Conservation (phyloP, 2,329 filamentous ascomycete species). For the Fusarium piperis region DNA sequence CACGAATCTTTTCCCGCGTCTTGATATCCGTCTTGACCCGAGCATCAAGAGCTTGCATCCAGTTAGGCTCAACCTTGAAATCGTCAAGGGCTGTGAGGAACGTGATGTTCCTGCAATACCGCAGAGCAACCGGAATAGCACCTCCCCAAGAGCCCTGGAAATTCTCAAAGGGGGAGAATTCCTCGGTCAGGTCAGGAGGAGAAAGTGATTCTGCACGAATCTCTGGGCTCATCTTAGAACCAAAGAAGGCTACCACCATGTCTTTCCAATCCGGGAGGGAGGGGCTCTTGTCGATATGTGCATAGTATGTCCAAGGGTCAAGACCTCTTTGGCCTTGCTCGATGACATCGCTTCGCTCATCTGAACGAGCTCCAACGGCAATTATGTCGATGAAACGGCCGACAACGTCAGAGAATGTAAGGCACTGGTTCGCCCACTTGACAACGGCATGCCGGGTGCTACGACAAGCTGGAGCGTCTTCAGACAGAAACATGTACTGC, state of each 20-base stretch:
- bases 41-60: constrained; percentile 82
- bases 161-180: constrained; percentile 52
- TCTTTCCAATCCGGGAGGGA: constrained; percentile 62
- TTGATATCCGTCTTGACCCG: constrained; percentile 75
- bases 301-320: constrained; percentile 69
- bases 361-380: constrained; percentile 72
- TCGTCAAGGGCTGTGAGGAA: constrained; percentile 60
- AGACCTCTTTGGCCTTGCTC: constrained; percentile 92
- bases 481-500: constrained; percentile 69
- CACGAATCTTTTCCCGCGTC: constrained; percentile 67
- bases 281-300: constrained; percentile 54
- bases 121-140: constrained; percentile 75
- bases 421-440: constrained; percentile 88
- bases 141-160: constrained; percentile 58
- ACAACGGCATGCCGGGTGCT: constrained; percentile 84
- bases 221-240: constrained; percentile 45
- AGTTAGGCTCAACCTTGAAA: constrained; percentile 77
- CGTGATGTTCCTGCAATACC: constrained; percentile 69
- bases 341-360: constrained; percentile 81
- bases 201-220: constrained; percentile 50
- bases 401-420: constrained; percentile 80
- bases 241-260: constrained; percentile 62
- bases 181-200: constrained; percentile 18
- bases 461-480: constrained; percentile 64
- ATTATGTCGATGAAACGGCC: constrained; percentile 91